A percentile compares a stretch with the other conserved stretches of the same genome.
Evolutionary conservation across 768 basidiomycete genomes (phyloP).

Genomic region (Dentipellis fragilis): DNA sequence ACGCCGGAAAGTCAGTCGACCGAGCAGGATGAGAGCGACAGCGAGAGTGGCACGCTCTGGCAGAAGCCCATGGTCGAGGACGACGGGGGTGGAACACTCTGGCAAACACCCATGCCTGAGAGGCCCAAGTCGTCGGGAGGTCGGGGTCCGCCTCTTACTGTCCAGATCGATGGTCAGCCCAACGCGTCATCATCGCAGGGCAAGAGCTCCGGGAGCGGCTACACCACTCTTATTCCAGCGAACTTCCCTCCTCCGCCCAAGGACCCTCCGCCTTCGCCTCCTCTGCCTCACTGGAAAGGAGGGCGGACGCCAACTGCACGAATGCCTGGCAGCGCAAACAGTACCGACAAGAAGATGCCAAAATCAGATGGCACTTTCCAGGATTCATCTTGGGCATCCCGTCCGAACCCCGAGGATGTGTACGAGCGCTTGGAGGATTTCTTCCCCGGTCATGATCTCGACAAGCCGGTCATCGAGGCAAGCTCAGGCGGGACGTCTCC

Average conservation of each 20-base stretch:
- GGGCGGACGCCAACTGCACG: constrained; percentile 16
- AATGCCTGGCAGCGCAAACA: constrained; percentile 10
- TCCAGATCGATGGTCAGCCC: constrained; percentile 14
- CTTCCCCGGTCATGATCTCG: constrained; percentile 94
- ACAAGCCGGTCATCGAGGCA: constrained; percentile 90
- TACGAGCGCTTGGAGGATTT: constrained; percentile 89
- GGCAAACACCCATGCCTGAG: constrained; percentile 1
- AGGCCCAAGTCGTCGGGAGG: background rate
- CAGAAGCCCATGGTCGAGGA: constrained; percentile 26
- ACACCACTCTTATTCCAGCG: constrained; percentile 25
- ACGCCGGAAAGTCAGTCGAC: constrained; percentile 9
- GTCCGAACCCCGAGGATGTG: constrained; percentile 87
- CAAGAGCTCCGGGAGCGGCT: constrained; percentile 13
- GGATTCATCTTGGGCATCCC: constrained; percentile 77
- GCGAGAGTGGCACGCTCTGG: constrained; percentile 38
- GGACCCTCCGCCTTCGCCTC: constrained; percentile 18
- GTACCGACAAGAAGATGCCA: constrained; percentile 19
- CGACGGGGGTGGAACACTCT: background rate
- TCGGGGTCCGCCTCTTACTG: constrained; percentile 14
- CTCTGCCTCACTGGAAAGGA: constrained; percentile 7
- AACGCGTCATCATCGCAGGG: constrained; percentile 16
- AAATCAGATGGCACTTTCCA: constrained; percentile 50
- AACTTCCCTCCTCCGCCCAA: constrained; percentile 16
- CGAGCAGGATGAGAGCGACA: constrained; percentile 40
- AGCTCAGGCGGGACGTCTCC: constrained; percentile 74